Conservation (phyloP, 768 basidiomycete species). For the Serendipita indica region DNA sequence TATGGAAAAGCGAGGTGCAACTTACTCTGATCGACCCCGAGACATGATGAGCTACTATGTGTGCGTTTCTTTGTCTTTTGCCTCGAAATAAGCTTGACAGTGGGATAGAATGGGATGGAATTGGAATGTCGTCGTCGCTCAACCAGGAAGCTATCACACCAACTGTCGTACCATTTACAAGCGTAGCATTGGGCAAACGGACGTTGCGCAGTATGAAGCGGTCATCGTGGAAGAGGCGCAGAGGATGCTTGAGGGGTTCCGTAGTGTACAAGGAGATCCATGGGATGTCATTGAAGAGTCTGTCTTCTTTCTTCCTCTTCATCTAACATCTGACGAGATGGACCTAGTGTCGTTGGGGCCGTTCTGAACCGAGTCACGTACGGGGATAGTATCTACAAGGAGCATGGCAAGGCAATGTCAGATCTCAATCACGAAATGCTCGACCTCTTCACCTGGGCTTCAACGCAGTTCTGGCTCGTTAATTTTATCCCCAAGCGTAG, state of each 20-base stretch:
- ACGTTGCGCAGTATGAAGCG: constrained; percentile 16
- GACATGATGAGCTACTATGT: constrained; percentile 33
- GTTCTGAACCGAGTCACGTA: neutral
- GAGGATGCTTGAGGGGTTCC: no score
- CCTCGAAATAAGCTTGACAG: neutral
- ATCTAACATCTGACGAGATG: neutral
- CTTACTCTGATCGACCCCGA: constrained; percentile 18
- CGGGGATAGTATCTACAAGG: neutral
- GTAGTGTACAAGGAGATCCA: neutral
- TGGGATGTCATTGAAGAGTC: neutral
- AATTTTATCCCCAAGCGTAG: neutral
- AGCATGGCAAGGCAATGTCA: neutral
- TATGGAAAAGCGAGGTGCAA: constrained; percentile 11
- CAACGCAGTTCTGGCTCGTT: neutral
- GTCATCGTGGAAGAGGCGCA: constrained; percentile 15
- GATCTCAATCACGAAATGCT: neutral
- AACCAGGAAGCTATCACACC: neutral
- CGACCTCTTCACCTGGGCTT: neutral
- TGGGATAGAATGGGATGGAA: constrained; percentile 25
- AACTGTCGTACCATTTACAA: constrained; percentile 14
- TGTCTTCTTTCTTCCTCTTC: neutral
- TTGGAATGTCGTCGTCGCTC: constrained; percentile 16
- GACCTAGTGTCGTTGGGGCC: neutral
- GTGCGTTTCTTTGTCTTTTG: constrained; percentile 22
- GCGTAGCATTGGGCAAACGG: constrained; percentile 18